Conservation (phyloP, 2,329 filamentous ascomycete genomes). For the Malbranchea cinnamomea region DNA sequence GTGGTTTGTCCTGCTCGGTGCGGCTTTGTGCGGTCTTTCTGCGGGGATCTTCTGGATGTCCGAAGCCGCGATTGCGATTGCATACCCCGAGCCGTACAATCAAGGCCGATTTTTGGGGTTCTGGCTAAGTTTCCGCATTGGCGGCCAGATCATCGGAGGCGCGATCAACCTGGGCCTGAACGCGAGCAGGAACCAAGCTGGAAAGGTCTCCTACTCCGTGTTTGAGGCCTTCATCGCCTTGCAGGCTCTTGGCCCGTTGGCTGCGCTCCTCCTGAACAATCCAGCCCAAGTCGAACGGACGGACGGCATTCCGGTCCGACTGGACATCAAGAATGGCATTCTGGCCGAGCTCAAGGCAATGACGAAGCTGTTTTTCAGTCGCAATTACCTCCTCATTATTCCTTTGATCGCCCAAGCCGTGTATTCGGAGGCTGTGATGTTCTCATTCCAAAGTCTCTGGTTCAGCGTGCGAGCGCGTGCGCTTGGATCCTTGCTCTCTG, state of each 20-base stretch:
- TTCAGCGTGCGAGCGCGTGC: constrained; percentile 56
- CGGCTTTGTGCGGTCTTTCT: constrained; percentile 52
- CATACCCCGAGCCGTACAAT: constrained; percentile 57
- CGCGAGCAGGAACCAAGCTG: constrained; percentile 38
- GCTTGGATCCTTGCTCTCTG: constrained; percentile 55
- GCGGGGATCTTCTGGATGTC: constrained; percentile 65
- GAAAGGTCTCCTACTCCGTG: constrained; percentile 53
- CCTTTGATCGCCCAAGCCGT: constrained; percentile 57
- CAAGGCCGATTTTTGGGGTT: constrained; percentile 50
- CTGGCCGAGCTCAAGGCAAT: constrained; percentile 23
- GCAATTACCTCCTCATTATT: constrained; percentile 48
- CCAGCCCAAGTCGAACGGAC: constrained; percentile 31
- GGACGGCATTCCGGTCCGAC: constrained; percentile 25
- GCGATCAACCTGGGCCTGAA: constrained; percentile 58
- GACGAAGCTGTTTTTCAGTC: constrained; percentile 39
- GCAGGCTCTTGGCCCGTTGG: constrained; percentile 50
- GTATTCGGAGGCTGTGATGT: constrained; percentile 57
- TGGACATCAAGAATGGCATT: constrained; percentile 14
- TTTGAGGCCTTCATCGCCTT: constrained; percentile 57
- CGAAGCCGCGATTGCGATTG: constrained; percentile 57
- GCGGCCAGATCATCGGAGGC: constrained; percentile 55
- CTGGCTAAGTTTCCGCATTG: constrained; percentile 49
- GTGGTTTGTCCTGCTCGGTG: constrained; percentile 56
- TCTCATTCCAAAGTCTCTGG: constrained; percentile 53
- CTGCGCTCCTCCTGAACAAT: constrained; percentile 36